Base-by-base conservation (phyloP, 2,329 filamentous ascomycete genomes). In the Hypocreales sp. region DNA sequence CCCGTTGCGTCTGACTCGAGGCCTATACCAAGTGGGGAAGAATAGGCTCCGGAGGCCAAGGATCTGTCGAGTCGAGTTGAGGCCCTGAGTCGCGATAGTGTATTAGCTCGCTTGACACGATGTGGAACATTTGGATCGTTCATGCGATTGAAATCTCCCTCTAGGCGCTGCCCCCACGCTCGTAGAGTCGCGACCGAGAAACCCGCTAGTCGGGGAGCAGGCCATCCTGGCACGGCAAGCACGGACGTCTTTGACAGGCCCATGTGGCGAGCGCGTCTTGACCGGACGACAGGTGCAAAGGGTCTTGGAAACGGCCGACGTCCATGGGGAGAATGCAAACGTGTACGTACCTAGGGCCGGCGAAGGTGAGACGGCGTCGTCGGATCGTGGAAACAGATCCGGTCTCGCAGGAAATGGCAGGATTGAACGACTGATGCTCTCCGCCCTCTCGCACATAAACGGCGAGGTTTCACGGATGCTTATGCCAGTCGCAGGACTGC, bases 141-240 rank as follows among this genome's bases (percentile, higher is more conserved):
- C 24, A 30, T 26, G 28, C 28, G 17, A 8, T 20, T 13, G 11
- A n/a, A n/a, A n/a, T n/a, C n/a, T 13, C 7, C 22, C 19, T n/a
- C 7, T 18, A 7, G 9, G 15, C 13, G 13, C 17, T 9, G 13
- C 27, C n/a, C n/a, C n/a, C n/a, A n/a, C n/a, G n/a, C n/a, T n/a
- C n/a, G n/a, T n/a, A 21, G 22, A 9, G 15, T 21, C 13, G 22
- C 22, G 16, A 20, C n/a, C 14, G 26, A 10, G 20, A 19, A 8
- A 7, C 18, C 20, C 18, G 14, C 12, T 8, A 18, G 17, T 20
- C 13, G 5, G 8, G 20, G 20, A 6, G 15, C 12, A 11, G 6
- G 21, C 26, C 16, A 23, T 24, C 16, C 26, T 16, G 16, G 26
- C 9, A 17, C 20, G 21, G 15, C n/a, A 14, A n/a, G 27, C 27